Conservation (phyloP, 139 green algal genomes). For the Haematococcus lacustris region DNA sequence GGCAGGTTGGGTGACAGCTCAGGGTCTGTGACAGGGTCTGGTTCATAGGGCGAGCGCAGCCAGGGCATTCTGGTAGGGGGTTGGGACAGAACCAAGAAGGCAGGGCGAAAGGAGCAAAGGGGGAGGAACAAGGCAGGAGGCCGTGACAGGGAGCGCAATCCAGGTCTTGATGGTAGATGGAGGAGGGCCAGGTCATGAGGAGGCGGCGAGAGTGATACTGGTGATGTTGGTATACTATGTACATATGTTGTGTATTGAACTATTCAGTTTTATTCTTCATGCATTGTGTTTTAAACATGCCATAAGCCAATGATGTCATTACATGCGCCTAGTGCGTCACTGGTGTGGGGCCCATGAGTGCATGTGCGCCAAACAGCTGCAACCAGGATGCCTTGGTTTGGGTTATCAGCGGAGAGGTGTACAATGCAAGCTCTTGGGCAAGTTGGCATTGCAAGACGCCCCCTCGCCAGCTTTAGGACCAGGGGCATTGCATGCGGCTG, state of each 20-base stretch:
- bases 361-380: background rate
- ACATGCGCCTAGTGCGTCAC: background rate
- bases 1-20: background rate
- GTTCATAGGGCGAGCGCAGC: background rate
- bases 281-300: background rate
- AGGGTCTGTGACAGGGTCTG: background rate
- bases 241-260: background rate
- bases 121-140: background rate
- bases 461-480: background rate
- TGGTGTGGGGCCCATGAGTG: background rate
- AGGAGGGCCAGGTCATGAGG: background rate
- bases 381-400: background rate
- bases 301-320: background rate
- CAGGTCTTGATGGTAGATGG: background rate
- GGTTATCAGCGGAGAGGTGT: no score
- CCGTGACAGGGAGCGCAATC: background rate
- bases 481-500: background rate
- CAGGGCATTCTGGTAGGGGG: background rate
- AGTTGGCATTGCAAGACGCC: background rate
- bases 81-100: background rate
- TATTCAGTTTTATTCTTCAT: background rate
- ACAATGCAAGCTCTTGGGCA: no score
- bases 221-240: background rate
- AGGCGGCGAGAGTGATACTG: background rate
- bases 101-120: background rate